Percentiles rank a stretch among this genome's conserved stretches.
These are phyloP conservation scores for Colletotrichum incanum DNA, from an alignment of 2,329 filamentous ascomycete species.

Conservation along the genomic window DNA sequence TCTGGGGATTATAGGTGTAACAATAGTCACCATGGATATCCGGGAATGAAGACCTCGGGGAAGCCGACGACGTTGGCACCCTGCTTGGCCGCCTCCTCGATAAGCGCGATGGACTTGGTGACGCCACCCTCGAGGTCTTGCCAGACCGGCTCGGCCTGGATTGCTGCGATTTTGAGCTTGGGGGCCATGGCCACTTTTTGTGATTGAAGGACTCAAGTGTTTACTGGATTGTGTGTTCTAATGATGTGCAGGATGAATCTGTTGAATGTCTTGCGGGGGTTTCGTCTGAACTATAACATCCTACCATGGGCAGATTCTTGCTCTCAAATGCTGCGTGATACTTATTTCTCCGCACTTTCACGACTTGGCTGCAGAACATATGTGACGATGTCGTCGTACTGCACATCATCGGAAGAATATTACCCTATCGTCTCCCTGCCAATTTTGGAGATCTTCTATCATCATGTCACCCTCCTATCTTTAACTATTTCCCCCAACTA, in stretches of 20 bases:
- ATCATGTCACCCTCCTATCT: not conserved
- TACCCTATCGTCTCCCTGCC: slow-evolving; percentile 15
- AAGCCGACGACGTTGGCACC: slow-evolving; percentile 57
- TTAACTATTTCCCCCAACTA: not conserved
- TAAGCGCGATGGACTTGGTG: slow-evolving; percentile 54
- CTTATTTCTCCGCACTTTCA: not conserved
- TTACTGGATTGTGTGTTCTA: not conserved
- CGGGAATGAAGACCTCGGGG: slow-evolving; percentile 62
- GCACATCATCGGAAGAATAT: slow-evolving; percentile 8
- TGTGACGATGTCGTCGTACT: not conserved
- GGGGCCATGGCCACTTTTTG: slow-evolving; percentile 18
- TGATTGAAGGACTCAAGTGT: no score
- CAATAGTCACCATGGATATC: slow-evolving; percentile 60
- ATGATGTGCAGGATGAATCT: not conserved
- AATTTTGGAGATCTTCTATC: not conserved
- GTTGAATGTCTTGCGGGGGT: not conserved
- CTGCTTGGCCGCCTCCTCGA: slow-evolving; percentile 50
- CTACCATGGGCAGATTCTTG: not conserved
- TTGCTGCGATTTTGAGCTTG: slow-evolving; percentile 47
- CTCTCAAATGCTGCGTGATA: not conserved
- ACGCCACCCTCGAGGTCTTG: slow-evolving; percentile 52
- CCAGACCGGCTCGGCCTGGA: slow-evolving; percentile 49
- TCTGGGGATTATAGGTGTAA: not conserved
- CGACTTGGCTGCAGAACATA: not conserved
- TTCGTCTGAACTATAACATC: not conserved